Percentiles rank a stretch among this genome's conserved stretches.
Evolutionary conservation across 2,329 filamentous ascomycete species (phyloP).

Genomic region (Cladosporium sp.): DNA sequence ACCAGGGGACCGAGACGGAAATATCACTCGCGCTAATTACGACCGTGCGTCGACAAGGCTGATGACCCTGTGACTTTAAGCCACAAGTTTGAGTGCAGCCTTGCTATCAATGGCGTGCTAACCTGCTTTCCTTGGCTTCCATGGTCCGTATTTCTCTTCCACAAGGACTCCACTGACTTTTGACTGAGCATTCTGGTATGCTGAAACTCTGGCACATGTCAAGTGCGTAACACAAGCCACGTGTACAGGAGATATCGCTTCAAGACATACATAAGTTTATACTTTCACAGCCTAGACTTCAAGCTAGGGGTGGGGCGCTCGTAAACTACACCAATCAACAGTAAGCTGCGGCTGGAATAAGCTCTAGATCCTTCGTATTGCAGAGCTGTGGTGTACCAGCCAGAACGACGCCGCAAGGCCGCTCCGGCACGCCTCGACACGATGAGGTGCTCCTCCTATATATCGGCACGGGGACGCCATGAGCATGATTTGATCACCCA

Average conservation of each 20-base stretch:
- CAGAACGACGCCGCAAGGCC: background rate
- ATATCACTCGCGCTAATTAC: background rate
- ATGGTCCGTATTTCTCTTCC: background rate
- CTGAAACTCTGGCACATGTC: background rate
- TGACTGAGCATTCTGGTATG: background rate
- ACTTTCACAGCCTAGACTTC: background rate
- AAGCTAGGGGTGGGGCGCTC: slow-evolving; percentile 2
- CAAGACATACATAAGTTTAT: background rate
- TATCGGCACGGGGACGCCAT: background rate
- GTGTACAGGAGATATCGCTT: background rate
- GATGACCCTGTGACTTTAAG: background rate
- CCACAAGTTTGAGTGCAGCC: background rate
- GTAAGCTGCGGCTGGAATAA: background rate
- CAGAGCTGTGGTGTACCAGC: background rate
- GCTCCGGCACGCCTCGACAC: background rate
- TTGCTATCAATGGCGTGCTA: background rate
- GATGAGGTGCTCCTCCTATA: background rate
- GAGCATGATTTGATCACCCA: background rate
- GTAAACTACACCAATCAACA: background rate
- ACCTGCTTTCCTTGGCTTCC: background rate
- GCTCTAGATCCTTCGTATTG: slow-evolving; percentile 4
- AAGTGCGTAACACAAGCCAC: background rate
- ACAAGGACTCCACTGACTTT: background rate
- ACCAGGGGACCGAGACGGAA: background rate
- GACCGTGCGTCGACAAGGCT: background rate